Percentiles rank a stretch among this genome's conserved stretches.
Evolutionary conservation across 345 rosid genomes (phyloP).

Genomic region (Linum usitatissimum): DNA sequence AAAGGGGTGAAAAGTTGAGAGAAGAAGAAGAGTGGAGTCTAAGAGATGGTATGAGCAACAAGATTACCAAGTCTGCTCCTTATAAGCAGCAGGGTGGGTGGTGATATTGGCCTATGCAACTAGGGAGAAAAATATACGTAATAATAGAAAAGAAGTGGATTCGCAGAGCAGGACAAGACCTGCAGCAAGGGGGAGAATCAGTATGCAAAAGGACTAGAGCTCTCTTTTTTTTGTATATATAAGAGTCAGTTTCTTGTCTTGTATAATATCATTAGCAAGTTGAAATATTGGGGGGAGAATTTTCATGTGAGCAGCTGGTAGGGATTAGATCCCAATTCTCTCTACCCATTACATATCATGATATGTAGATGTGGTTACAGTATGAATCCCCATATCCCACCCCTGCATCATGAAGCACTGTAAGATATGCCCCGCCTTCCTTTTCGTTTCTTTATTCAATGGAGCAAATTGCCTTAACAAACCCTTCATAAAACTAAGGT

Average conservation of each 20-base stretch:
- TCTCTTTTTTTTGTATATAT: constrained; percentile 16
- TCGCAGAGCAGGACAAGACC: constrained; percentile 18
- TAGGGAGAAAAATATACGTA: constrained; percentile 25
- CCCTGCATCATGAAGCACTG: too few species aligned
- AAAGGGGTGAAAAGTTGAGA: background rate
- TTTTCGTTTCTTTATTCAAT: too few species aligned
- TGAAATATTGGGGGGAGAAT: constrained; percentile 11
- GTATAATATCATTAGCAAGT: constrained; percentile 20
- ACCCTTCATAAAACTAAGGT: too few species aligned
- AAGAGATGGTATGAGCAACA: constrained; percentile 27
- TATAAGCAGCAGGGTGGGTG: constrained; percentile 27
- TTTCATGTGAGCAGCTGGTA: constrained; percentile 19
- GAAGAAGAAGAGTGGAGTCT: constrained; percentile 25
- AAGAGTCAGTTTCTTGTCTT: constrained; percentile 23
- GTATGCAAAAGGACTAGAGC: constrained; percentile 15
- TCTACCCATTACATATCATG: constrained; percentile 7
- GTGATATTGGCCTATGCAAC: constrained; percentile 29
- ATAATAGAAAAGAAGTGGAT: constrained; percentile 21
- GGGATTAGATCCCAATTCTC: constrained; percentile 34
- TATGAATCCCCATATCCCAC: too few species aligned
- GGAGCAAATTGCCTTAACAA: too few species aligned
- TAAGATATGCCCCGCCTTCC: too few species aligned
- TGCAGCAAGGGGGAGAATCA: constrained; percentile 14
- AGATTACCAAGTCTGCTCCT: constrained; percentile 28
- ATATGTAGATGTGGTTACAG: constrained; percentile 19